Percentiles rank a stretch among this genome's conserved stretches.
Evolutionary conservation across 2,329 filamentous ascomycete genomes (phyloP).

Genomic region (Fusarium liriodendri): DNA sequence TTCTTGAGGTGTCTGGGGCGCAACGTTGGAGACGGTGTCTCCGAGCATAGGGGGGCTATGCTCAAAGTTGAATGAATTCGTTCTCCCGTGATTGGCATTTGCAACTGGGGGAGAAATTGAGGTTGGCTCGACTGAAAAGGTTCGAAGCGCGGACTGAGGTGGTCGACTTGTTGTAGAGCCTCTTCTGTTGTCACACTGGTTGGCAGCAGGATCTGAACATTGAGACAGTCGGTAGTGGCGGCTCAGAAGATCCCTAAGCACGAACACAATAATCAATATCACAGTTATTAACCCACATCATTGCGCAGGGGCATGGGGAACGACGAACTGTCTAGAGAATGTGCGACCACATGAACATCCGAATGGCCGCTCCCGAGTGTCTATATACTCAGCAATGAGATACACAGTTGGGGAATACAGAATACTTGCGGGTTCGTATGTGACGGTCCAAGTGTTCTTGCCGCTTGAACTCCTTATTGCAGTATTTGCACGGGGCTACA

Average conservation of each 20-base stretch:
- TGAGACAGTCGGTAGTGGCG: background rate
- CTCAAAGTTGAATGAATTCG: background rate
- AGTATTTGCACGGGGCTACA: conserved; percentile 44
- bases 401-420: background rate
- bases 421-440: background rate
- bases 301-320: background rate
- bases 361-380: background rate
- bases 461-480: conserved; percentile 47
- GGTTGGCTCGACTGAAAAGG: background rate
- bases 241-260: background rate
- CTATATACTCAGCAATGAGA: background rate
- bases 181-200: background rate
- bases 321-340: background rate
- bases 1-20: background rate
- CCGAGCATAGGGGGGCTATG: background rate
- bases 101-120: background rate
- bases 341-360: background rate
- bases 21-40: background rate
- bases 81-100: background rate
- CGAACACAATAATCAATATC: background rate
- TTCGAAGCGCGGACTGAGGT: background rate
- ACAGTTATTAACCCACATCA: background rate
- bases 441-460: conserved; percentile 44
- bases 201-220: background rate
- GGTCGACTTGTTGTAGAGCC: background rate